Base-by-base conservation (phyloP, 1,284 basidiomycete species). In the Malassezia dermatis region DNA sequence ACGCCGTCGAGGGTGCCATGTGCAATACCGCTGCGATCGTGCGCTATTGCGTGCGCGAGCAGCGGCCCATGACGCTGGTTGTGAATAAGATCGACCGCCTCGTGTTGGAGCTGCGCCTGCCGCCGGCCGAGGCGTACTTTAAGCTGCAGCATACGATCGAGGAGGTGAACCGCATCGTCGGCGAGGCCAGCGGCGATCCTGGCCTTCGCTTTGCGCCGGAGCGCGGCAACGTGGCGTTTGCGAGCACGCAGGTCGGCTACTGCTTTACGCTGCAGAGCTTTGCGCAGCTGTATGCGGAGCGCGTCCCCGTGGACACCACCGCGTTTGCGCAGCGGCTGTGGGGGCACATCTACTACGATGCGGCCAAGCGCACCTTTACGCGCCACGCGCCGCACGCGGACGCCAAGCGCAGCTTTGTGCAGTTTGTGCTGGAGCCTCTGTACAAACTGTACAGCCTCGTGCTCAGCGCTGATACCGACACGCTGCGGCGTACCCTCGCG, bases 71-170 rank as follows among this genome's bases (percentile, higher is more conserved):
- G 59, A 89, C 88, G 4, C 81, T 99, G 28, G 85, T 98, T 17
- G 82, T 99, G 64, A 99, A 98, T 81, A 98, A 99, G 81, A 84
- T 98, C 68, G 94, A 99, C 77, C 83, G 94, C 53, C 82, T 98
- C 44, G 93, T 98, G 62, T 82, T 98, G 45, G 94, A 99, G 77
- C 81, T 99, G 51, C 85, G 94, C 31, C 84, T 99, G 64, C 93
- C 93, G 65, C 93, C 94, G 45, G 79, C 84, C 42, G 94, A 98
- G 69, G 94, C 94, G 1, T 98, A 89, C 79, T 96, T 93, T 79
- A 98, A 98, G 80, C 88, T 98, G 65, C 94, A 89, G 75, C 93
- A 96, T 72, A 94, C 93, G 5, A 93, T 99, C 58, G 94, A 98
- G 73, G 94, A 98, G 76, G 86, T 99, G 58, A 99, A 99, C 76